Evolutionary conservation across 163 green algal species (phyloP), one percentile per base, ranked within the genome.

Genomic region (Volvox carteri): DNA sequence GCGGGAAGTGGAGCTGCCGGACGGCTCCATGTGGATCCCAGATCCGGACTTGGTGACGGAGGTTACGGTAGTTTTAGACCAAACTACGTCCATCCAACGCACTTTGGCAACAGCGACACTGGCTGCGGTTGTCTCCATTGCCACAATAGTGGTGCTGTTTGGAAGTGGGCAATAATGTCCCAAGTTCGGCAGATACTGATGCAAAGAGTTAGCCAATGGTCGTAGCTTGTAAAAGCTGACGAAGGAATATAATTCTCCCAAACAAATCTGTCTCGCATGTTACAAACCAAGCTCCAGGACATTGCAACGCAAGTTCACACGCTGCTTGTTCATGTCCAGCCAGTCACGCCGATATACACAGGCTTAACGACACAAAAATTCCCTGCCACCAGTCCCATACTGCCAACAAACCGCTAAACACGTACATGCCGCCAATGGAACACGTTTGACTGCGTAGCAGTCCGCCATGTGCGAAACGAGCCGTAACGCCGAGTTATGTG

Each of bases 11-110:
- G 83, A 88, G 4, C 35, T 88, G 35, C 83, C 83, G 11, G 48
- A 73, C 37, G 83, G 83, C 0, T 48, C 68, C 35, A 81, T 88
- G 83, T 88, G 83, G 83, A 81, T 88, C 35, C 68, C 67, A 0
- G 83, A 88, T 21, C 68, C 68, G 1, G 83, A 88, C 6, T 16
- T 37, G 12, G 37, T 88, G 37, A 16, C n/a, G 12, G 83, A 81
- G 37, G 25, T 83, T 6, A 74, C 37, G 35, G 83, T 88, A 41
- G 83, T 88, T 0, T 25, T 88, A 35, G 83, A 88, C 50, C 67
- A 46, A 14, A 88, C 83, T 21, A 73, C 83, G 0, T 50, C 50
- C 1, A 60, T 73, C 25, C 83, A 88, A 37, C 67, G 83, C 11
- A 50, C 37, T 0, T 37, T 88, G 30, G 68, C 50, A 1, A 75